Evolutionary conservation across 495 filamentous ascomycete species (phyloP).

Genomic region (Hyaloscypha variabilis): DNA sequence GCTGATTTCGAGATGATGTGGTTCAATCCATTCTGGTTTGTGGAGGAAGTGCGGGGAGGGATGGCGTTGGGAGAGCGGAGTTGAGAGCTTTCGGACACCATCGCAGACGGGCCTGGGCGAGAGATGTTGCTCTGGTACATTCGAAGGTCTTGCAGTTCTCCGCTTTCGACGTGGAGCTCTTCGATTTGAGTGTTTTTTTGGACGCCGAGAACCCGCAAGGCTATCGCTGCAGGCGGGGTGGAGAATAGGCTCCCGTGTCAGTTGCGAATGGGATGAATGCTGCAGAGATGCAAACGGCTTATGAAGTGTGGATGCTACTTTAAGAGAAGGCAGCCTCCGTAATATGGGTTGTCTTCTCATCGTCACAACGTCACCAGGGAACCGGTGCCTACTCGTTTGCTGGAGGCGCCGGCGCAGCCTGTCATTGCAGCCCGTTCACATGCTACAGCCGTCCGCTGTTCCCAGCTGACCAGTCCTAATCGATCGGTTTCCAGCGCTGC

Average conservation of each 20-base stretch:
- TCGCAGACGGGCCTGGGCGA: conserved; percentile 14
- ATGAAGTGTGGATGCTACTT: background rate
- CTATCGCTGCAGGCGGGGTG: background rate
- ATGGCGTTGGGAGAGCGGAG: conserved; percentile 59
- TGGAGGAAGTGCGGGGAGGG: conserved; percentile 74
- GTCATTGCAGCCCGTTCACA: background rate
- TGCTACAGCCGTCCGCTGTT: background rate
- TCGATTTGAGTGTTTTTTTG: background rate
- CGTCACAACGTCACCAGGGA: background rate
- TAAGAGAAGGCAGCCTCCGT: background rate
- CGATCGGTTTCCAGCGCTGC: background rate
- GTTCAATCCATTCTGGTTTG: conserved; percentile 33
- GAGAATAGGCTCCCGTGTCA: conserved; percentile 2
- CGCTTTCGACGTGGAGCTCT: background rate
- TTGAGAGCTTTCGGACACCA: conserved; percentile 8
- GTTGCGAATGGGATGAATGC: background rate
- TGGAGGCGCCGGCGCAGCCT: background rate
- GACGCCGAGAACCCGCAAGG: conserved; percentile 2
- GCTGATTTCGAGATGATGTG: conserved; percentile 41
- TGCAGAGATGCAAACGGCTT: background rate
- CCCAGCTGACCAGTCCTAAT: background rate
- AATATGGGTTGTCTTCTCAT: background rate
- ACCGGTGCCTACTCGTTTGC: background rate
- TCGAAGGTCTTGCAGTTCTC: conserved; percentile 5
- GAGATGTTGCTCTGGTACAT: conserved; percentile 23